Evolutionary conservation across 345 rosid genomes (phyloP).

Genomic region (Hibiscus syriacus): DNA sequence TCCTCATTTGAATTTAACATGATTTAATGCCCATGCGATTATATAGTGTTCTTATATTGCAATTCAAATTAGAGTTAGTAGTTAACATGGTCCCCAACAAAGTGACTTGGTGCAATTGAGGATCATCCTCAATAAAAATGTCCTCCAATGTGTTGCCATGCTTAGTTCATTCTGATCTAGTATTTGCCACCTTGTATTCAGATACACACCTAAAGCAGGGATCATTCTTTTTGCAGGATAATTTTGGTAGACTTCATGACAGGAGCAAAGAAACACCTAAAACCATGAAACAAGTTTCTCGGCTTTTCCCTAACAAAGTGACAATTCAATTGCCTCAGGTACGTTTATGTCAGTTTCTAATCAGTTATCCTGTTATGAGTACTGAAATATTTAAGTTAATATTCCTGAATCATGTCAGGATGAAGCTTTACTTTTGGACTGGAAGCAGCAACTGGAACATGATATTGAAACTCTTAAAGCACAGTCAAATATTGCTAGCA

Average conservation of each 20-base stretch:
- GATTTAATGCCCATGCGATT: background rate
- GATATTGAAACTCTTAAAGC: slow-evolving; percentile 83
- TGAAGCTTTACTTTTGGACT: slow-evolving; percentile 79
- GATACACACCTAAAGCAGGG: background rate
- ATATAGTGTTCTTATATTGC: background rate
- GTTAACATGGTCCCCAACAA: too few relatives aligned
- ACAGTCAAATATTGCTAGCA: slow-evolving; percentile 61
- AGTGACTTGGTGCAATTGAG: too few relatives aligned
- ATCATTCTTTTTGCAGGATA: slow-evolving; percentile 55
- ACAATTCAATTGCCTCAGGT: slow-evolving; percentile 98
- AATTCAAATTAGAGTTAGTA: too few relatives aligned
- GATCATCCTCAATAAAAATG: background rate
- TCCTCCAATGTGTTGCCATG: background rate
- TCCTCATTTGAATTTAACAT: background rate
- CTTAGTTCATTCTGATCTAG: background rate
- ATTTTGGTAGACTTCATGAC: slow-evolving; percentile 76
- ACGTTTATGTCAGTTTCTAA: background rate
- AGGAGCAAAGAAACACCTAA: slow-evolving; percentile 86
- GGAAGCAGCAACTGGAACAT: slow-evolving; percentile 93
- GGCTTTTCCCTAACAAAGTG: slow-evolving; percentile 95
- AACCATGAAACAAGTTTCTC: slow-evolving; percentile 76
- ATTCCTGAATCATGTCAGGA: slow-evolving; percentile 43
- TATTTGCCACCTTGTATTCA: background rate
- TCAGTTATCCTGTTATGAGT: slow-evolving; percentile 2
- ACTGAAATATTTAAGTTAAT: slow-evolving; percentile 14